Base-by-base conservation (phyloP, 2,329 filamentous ascomycete genomes). In the Bretziella fagacearum region DNA sequence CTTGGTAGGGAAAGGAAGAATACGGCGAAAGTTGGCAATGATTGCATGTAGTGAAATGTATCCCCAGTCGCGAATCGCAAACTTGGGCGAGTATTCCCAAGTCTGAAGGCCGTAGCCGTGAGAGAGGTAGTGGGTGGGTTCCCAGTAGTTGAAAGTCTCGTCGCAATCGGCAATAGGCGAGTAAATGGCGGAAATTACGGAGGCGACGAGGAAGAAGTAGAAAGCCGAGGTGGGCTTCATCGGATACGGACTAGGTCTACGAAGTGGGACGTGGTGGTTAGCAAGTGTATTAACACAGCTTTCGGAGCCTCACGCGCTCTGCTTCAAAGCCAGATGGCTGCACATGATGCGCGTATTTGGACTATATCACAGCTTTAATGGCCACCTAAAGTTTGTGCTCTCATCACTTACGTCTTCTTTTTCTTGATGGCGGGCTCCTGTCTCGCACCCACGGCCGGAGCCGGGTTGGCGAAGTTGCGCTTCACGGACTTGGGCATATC, bases 101-200 rank as follows among this genome's bases (percentile, higher is more conserved):
- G 91, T 98, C 65, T 98, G 87, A 44, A 95, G 70, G 32, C 89
- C 91, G 58, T 93, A 89, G 56, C 84, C 84, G 66, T 95, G 86
- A 50, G 78, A 81, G 23, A 98, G 73, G 62, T 95, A 98, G 63
- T 98, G 91, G 0, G 87, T 78, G 0, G 91, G 89, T 57, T 98
- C 91, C 86, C 89, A 98, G 68, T 94, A 98, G 62, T 98, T 98
- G 72, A 93, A 98, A 8, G 89, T 89, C 66, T 98, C 91, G 57
- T 98, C 91, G 60, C 91, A 98, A 63, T 98, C 91, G 61, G 95
- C 87, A 54, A 98, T 94, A 0, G 91, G 91, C 2, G 86, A 79
- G 60, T 80, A 89, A 26, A 81, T 57, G 8, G 89, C 91, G 5
- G 89, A 83, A 18, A 89, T 56, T 15, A 81, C 54, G 58, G 85